Evolutionary conservation across 805 yeast genomes (phyloP), one percentile per base, ranked within the genome.

Genomic region (Hanseniaspora taiwanica): DNA sequence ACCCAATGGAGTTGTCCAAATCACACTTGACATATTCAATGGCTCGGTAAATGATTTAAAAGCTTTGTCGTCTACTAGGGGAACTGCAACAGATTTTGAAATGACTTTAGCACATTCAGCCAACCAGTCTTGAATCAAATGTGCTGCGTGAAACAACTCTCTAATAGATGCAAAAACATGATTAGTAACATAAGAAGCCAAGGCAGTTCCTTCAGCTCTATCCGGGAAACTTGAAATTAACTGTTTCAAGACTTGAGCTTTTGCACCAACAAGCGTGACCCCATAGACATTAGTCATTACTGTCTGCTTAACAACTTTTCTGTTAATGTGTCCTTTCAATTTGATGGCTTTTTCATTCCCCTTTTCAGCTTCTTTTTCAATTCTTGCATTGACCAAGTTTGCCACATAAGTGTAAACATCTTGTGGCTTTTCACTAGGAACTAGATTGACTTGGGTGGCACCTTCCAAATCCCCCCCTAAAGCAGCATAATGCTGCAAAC

Each of bases 211-310:
- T 41, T 65, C 64, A 12, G 63, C 70, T 13, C 55, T 56, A 19
- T 69, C 73, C 40, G 66, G 74, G 42, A 72, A 74, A 39, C 74
- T 59, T 37, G 74, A 78, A 23, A 71, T 72, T 42, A 89, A 63
- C 54, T 87, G 87, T 52, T 78, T 81, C 42, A 76, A 73, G 52
- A 89, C 85, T 62, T 89, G 98, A 3, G 78, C 79, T 14, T 84
- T 74, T 0, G 97, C 98, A 14, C 98, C 98, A 46, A 84, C 72
- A 55, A 73, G 85, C 0, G 98, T 89, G 10, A 89, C 98, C 52
- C 98, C 98, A 56, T 89, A 89, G 27, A 89, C 98, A 53, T 86
- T 87, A 0, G 98, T 89, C 98, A 89, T 89, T 20, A 89, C 97
- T 0, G 98, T 85, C 58, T 89, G 98, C 56, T 89, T 89, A 27